phyloP scores from a whole-genome alignment of 1,284 basidiomycete genomes.

The Testicularia cyperi region DNA sequence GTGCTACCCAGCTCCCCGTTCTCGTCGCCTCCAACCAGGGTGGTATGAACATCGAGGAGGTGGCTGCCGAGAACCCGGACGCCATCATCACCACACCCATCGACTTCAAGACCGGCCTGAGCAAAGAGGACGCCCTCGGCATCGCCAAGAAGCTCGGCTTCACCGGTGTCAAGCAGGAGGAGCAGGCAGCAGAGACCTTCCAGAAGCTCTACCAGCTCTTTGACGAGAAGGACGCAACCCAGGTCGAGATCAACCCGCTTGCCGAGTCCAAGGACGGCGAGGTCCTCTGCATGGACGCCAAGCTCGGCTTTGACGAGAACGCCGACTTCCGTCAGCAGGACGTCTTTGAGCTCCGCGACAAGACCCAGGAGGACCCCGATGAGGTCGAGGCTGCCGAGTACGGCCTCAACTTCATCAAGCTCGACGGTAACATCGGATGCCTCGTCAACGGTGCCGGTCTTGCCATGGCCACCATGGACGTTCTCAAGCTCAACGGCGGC shows the following conservation, averaged over 20 bases:
- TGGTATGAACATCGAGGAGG: conserved; percentile 89
- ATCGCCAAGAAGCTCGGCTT: conserved; percentile 91
- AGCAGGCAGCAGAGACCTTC: conserved; percentile 88
- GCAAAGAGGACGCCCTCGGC: conserved; percentile 71
- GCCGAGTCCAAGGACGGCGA: conserved; percentile 90
- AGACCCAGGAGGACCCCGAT: conserved; percentile 91
- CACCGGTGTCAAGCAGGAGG: conserved; percentile 71
- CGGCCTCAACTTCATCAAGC: conserved; percentile 98
- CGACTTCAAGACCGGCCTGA: conserved; percentile 80
- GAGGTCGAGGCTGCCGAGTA: conserved; percentile 79
- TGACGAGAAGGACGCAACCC: conserved; percentile 98
- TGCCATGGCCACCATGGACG: conserved; percentile 99
- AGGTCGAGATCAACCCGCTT: conserved; percentile 99
- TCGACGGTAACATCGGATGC: conserved; percentile 96
- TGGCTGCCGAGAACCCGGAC: conserved; percentile 91
- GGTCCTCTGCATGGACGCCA: conserved; percentile 99
- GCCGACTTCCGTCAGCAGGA: conserved; percentile 96
- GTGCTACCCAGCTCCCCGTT: conserved; percentile 82
- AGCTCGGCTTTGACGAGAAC: conserved; percentile 99
- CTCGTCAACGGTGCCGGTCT: conserved; percentile 98
- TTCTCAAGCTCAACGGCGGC: conserved; percentile 71
- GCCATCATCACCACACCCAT: conserved; percentile 97
- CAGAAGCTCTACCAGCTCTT: conserved; percentile 93
- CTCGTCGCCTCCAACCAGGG: conserved; percentile 86
- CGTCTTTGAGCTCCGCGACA: conserved; percentile 84